Conservation (phyloP, 495 filamentous ascomycete species). For the Tuber magnatum region DNA sequence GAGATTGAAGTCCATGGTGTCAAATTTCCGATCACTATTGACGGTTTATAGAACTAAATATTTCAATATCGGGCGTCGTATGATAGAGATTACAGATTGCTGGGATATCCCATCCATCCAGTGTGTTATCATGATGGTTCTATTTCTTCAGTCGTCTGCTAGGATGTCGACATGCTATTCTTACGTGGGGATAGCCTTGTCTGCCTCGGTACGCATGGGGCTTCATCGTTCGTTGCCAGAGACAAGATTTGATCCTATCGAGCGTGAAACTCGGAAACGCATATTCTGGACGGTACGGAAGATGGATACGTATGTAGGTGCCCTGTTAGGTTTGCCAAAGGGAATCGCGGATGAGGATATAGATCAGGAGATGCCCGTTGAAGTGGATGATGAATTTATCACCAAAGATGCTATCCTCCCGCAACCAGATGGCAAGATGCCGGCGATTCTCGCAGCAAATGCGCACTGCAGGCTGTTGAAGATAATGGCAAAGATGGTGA, state of each 20-base stretch:
- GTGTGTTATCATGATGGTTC: slow-evolving; percentile 81
- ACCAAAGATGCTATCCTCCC: slow-evolving; percentile 64
- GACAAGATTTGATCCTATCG: slow-evolving; percentile 71
- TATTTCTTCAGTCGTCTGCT: slow-evolving; percentile 85
- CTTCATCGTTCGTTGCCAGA: slow-evolving; percentile 70
- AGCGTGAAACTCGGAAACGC: slow-evolving; percentile 73
- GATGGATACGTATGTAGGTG: slow-evolving; percentile 90
- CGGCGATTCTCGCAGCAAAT: slow-evolving; percentile 73
- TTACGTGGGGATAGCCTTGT: slow-evolving; percentile 81
- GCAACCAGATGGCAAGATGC: slow-evolving; percentile 67
- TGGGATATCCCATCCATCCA: slow-evolving; percentile 79
- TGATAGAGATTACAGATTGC: slow-evolving; percentile 87
- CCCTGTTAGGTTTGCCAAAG: slow-evolving; percentile 75
- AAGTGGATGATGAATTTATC: slow-evolving; percentile 89
- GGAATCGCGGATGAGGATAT: slow-evolving; percentile 83
- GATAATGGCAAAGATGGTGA: slow-evolving; percentile 76
- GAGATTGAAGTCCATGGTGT: slow-evolving; percentile 2
- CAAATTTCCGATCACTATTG: not conserved
- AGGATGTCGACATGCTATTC: slow-evolving; percentile 90
- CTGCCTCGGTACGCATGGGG: slow-evolving; percentile 77
- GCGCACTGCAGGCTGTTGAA: slow-evolving; percentile 71
- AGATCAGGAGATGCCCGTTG: slow-evolving; percentile 76
- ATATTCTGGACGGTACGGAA: slow-evolving; percentile 88
- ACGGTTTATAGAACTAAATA: slow-evolving; percentile 62
- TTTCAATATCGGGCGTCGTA: slow-evolving; percentile 68